Base-by-base conservation (phyloP, 192 early-diverging fungal species). In the Coemansia sp. region DNA sequence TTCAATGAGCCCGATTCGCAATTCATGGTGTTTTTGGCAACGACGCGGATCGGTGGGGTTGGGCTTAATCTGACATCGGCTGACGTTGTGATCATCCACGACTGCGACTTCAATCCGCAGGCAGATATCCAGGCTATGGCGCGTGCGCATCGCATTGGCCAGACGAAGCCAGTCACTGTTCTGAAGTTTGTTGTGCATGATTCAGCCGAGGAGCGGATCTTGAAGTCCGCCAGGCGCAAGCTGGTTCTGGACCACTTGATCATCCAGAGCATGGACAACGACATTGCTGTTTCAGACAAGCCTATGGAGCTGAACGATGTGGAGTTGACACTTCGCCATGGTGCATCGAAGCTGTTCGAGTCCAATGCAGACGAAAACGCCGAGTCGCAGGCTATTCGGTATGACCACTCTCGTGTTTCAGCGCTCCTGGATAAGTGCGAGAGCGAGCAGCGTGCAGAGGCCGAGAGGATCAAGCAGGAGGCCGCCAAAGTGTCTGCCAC, bases 231-330 rank as follows among this genome's bases (percentile, higher is more conserved):
- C 2, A 98, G 95, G 62, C 84, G 92, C 57, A 99, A 99, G 75
- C 95, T 97, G 89, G 90, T 97, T 2, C 82, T 99, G 6, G 94
- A 97, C 76, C 96, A 98, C 72, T 87, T 88, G 60, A 90, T 99
- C 59, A 97, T 99, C 65, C 93, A 94, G 68, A 87, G 86, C 57
- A 94, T 97, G 88, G 92, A 56, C 27, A 15, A 31, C 8, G 50
- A 17, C 34, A 2, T 19, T 19, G 20, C 34, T 11, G 8, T 20
- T n/a, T 28, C 55, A 2, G 53, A 15, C 28, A 59, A 47, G 10
- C 13, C 28, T 57, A 34, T 42, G 53, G 40, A 54, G 54, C 55
- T 52, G 0, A 50, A 36, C 31, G 63, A 65, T 2, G 38, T 71
- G 2, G 72, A 74, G 68, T 68, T 91, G 42, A 84, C 78, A 8